Evolutionary conservation across 352 stramenopile species (phyloP).

Genomic region (Globisporangium iwayamae): DNA sequence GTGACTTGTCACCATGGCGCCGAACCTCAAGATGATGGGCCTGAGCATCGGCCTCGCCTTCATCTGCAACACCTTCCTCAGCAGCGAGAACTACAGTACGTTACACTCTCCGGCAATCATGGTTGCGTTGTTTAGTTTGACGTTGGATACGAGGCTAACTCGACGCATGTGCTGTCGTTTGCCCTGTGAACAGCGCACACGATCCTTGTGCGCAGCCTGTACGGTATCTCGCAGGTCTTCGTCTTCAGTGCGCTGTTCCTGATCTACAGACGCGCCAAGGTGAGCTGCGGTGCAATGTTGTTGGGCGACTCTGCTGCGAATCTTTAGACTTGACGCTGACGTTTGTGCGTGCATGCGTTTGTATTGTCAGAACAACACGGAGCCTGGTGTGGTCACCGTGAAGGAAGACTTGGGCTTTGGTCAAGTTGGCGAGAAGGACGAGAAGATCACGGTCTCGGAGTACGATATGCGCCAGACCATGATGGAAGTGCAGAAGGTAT

Average conservation of each 20-base stretch:
- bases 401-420: slow-evolving; percentile 81
- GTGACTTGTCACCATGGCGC: slow-evolving; percentile 37
- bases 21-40: slow-evolving; percentile 79
- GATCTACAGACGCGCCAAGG: slow-evolving; percentile 62
- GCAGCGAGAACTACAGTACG: slow-evolving; percentile 56
- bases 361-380: slow-evolving; percentile 60
- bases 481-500: slow-evolving; percentile 73
- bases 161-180: neutral
- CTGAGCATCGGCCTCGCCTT: slow-evolving; percentile 62
- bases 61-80: slow-evolving; percentile 60
- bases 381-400: slow-evolving; percentile 60
- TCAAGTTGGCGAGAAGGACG: slow-evolving; percentile 62
- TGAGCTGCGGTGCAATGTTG: slow-evolving; percentile 12
- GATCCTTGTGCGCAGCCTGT: slow-evolving; percentile 46
- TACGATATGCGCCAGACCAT: slow-evolving; percentile 69
- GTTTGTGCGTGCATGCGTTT: neutral
- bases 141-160: neutral
- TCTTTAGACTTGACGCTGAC: neutral
- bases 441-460: slow-evolving; percentile 82
- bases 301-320: neutral
- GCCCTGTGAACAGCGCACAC: slow-evolving; percentile 55
- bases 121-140: neutral
- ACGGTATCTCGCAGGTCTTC: slow-evolving; percentile 61
- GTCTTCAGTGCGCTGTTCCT: slow-evolving; percentile 56
- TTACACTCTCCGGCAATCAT: slow-evolving; percentile 1